Evolutionary conservation across 2,329 filamentous ascomycete species (phyloP), one percentile per base, ranked within the genome.

Genomic region (Lachnellula arida): DNA sequence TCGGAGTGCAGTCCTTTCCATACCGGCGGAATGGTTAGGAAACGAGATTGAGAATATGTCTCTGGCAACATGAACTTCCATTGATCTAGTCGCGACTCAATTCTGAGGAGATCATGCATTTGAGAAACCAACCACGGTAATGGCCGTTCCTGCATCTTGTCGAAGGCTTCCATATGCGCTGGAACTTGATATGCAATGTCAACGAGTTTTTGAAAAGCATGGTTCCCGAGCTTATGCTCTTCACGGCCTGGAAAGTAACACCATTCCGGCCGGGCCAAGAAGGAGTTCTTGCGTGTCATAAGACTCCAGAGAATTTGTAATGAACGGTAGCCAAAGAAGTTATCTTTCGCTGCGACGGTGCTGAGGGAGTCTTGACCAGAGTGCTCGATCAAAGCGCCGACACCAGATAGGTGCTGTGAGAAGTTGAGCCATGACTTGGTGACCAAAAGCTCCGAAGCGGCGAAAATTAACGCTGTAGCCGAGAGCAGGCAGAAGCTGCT

Each of bases 351-450:
- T 2, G 42, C 17, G 17, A 40, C 28, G 6, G 40, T 50, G 7
- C 23, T 15, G 9, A 61, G 53, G 11, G 49, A 46, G 15, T 35
- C 28, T 19, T 46, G 54, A 8, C 59, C 56, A 17, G 56, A 50
- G 35, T 61, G 54, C 28, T 61, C 56, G 44, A 61, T 61, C 42
- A 61, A 54, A 11, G 59, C 59, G 4, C 59, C 59, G 4, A 59
- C 56, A 22, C 59, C 59, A 32, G 51, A 52, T 7, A 61, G 43
- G 49, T 61, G 59, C 3, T 57, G 49, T 7, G 59, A 53, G 28
- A 59, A 61, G 0, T 57, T 57, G 12, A 49, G 35, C 59, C 59
- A 61, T 2, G 59, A 61, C 39, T 59, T 61, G 28, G 59, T 58
- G 35, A 61, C 49, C 2, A 61, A 23, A 1, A 61, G 42, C 34